Conservation (phyloP, 768 basidiomycete species). For the Chiua virens region DNA sequence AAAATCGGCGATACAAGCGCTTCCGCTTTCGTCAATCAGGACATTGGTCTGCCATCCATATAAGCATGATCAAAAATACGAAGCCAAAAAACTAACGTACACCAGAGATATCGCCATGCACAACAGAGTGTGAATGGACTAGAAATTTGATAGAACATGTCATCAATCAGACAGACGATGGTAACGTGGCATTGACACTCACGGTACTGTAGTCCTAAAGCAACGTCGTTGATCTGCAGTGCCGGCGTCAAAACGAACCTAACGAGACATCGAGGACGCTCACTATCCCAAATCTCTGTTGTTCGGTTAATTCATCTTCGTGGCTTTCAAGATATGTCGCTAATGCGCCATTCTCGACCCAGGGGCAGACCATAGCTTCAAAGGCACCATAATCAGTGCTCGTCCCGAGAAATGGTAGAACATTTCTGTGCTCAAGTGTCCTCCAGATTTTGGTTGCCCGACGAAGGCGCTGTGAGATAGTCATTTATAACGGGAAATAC, state of each 20-base stretch:
- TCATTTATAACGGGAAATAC: no score
- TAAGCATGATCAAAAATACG: no score
- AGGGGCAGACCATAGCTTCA: no score
- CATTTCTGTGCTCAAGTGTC: conserved; percentile 1
- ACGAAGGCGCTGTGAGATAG: background rate
- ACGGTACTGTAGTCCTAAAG: background rate
- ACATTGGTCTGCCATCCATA: no score
- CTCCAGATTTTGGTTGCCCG: conserved; percentile 4
- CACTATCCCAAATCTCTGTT: background rate
- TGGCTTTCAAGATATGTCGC: no score
- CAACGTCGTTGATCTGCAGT: background rate
- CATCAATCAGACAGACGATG: background rate
- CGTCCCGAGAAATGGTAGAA: background rate
- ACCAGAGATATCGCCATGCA: conserved; percentile 44
- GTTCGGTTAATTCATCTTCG: no score
- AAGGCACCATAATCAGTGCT: no score
- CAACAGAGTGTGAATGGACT: conserved; percentile 26
- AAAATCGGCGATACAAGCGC: no score
- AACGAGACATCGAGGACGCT: background rate
- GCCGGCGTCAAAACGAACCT: background rate
- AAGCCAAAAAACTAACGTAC: conserved; percentile 20
- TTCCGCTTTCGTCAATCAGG: no score
- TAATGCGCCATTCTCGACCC: no score
- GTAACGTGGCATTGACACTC: background rate
- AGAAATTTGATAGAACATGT: background rate